Base-by-base conservation (phyloP, 192 early-diverging fungal genomes). In the Coemansia sp. region DNA sequence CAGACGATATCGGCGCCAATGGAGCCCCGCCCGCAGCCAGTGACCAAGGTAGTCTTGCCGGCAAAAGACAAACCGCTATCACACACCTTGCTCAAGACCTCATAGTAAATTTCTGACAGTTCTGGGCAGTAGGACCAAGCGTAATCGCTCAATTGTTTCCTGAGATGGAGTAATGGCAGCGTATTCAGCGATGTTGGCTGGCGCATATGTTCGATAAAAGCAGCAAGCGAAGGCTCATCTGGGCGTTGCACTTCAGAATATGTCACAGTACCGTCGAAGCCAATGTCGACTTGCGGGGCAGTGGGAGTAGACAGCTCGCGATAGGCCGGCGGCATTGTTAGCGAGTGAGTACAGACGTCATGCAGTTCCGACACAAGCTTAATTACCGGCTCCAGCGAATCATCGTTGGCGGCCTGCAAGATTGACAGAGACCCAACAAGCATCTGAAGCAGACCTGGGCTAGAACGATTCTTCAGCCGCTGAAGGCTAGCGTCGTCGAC, bases 1-100 rank as follows among this genome's bases (percentile, higher is more conserved):
- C 93, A 89, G 61, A 97, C 84, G 60, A 97, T 86, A 53, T 94
- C 90, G 39, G 92, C 87, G 74, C 95, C 95, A 75, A 97, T 97
- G 0, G 94, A 95, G 64, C 86, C 92, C 67, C 85, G 88, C 50
- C 93, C 95, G 62, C 92, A 93, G 60, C 95, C 95, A 55, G 95
- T 97, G 48, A 97, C 86, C 24, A 97, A 85, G 8, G 89, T 91
- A 65, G 86, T 86, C 72, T 90, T 91, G 75, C 89, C 83, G 71
- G 91, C 89, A 82, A 94, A 95, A 3, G 91, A 89, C 65, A 94
- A 71, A 74, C 95, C 95, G 36, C 89, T 84, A 20, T 76, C 79
- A 53, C 90, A 91, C 40, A 93, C 86, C 60, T 87, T 75, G 61
- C 76, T 68, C 74, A 97, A 71, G 15, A 89, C 87, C 64, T 92